A percentile compares a stretch with the other conserved stretches of the same genome.
phyloP scores from a whole-genome alignment of 305 asterid genomes.

The Fraxinus sp. region DNA sequence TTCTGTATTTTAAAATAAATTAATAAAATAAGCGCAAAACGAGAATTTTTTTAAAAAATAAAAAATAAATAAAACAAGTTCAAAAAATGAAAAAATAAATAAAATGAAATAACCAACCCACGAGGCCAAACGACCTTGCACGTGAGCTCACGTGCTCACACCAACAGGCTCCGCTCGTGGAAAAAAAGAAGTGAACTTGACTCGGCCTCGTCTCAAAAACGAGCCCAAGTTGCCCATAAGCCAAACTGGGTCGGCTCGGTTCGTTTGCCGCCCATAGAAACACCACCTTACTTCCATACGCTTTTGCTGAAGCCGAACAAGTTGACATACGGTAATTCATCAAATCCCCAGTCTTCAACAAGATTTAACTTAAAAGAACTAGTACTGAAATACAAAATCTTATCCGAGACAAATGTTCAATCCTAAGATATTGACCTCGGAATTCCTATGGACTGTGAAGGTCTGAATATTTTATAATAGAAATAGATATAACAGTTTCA shows the following conservation, averaged over 20 bases:
- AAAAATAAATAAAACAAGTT: no score
- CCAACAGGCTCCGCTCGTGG: neutral
- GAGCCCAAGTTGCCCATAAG: neutral
- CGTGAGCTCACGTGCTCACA: neutral
- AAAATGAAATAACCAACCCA: neutral
- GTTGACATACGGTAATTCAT: neutral
- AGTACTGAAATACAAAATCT: conserved; percentile 12
- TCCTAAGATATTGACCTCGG: conserved; percentile 32
- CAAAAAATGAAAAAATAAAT: no score
- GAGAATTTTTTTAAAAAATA: neutral
- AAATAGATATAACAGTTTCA: conserved; percentile 15
- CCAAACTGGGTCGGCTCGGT: neutral
- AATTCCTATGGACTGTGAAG: conserved; percentile 30
- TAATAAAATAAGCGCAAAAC: no score
- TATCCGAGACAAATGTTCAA: conserved; percentile 4
- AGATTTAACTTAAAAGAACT: neutral
- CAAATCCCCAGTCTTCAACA: neutral
- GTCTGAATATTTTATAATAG: conserved; percentile 22
- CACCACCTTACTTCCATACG: neutral
- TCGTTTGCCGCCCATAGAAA: neutral
- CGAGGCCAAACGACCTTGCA: neutral
- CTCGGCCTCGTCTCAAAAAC: neutral
- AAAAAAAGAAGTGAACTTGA: neutral
- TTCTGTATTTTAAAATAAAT: neutral
- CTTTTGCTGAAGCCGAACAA: neutral